phyloP scores from a whole-genome alignment of 352 stramenopile genomes.

The Phytophthora meadii region DNA sequence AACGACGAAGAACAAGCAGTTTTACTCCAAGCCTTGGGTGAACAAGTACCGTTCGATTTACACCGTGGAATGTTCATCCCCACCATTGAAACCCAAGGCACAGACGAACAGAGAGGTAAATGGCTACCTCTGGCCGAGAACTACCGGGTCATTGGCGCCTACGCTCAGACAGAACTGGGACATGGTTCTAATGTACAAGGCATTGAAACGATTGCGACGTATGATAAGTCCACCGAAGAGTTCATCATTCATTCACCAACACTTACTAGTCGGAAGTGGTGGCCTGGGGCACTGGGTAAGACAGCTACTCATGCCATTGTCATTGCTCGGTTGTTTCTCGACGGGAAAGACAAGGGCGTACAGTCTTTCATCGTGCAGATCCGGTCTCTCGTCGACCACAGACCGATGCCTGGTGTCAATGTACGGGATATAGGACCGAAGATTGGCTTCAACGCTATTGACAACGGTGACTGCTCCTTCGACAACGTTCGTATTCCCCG shows the following conservation, averaged over 20 bases:
- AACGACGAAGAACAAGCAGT: slow-evolving; percentile 10
- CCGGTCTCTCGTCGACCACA: slow-evolving; percentile 28
- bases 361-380: slow-evolving; percentile 36
- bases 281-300: slow-evolving; percentile 64
- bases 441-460: slow-evolving; percentile 27
- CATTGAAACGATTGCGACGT: slow-evolving; percentile 33
- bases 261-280: slow-evolving; percentile 95
- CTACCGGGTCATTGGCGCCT: slow-evolving; percentile 28
- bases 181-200: slow-evolving; percentile 39
- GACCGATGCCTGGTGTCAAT: slow-evolving; percentile 27
- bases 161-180: slow-evolving; percentile 34
- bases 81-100: slow-evolving; percentile 32
- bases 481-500: slow-evolving; percentile 25
- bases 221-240: slow-evolving; percentile 88
- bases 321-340: slow-evolving; percentile 23
- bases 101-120: slow-evolving; percentile 25
- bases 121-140: slow-evolving; percentile 32
- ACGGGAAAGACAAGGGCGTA: slow-evolving; percentile 26
- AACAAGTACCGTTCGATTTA: slow-evolving; percentile 17
- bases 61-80: slow-evolving; percentile 32
- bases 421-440: slow-evolving; percentile 35
- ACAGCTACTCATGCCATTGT: slow-evolving; percentile 35
- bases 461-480: slow-evolving; percentile 32
- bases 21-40: slow-evolving; percentile 19
- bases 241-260: slow-evolving; percentile 96